Percentiles rank a stretch among this genome's conserved stretches.
Conservation (phyloP, 1,139 yeast species). For the Barnettozyma hawaiiensis region DNA sequence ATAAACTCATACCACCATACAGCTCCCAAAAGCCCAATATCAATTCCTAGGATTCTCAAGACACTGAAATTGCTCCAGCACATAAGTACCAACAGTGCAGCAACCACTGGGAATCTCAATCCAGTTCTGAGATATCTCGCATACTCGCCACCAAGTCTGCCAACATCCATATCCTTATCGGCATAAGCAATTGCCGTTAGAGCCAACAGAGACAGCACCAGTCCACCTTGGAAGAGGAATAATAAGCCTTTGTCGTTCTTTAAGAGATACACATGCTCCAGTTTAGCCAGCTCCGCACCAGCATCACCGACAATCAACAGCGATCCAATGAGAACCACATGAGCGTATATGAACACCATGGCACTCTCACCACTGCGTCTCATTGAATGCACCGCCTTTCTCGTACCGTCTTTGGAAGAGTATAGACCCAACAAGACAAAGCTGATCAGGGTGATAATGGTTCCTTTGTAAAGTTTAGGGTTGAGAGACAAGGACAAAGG, state of each 20-base stretch:
- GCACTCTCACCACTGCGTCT: conserved; percentile 47
- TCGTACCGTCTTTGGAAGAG: conserved; percentile 47
- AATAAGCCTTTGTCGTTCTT: conserved; percentile 21
- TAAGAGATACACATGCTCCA: conserved; percentile 9
- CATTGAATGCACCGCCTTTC: conserved; percentile 48
- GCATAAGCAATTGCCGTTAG: conserved; percentile 14
- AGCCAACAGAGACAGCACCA: conserved; percentile 15
- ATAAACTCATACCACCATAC: conserved; percentile 17
- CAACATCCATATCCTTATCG: conserved; percentile 16
- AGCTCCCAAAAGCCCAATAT: conserved; percentile 14
- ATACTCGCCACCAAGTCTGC: conserved; percentile 9
- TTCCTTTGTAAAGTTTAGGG: conserved; percentile 40
- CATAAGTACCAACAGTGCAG: conserved; percentile 4
- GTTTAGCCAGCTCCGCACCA: conserved; percentile 44
- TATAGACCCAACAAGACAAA: conserved; percentile 51
- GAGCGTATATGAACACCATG: conserved; percentile 42
- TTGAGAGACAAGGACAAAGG: conserved; percentile 47
- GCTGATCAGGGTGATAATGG: conserved; percentile 46
- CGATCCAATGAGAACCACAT: conserved; percentile 48
- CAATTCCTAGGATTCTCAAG: conserved; percentile 20
- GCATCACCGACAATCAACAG: conserved; percentile 58
- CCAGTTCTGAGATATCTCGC: conserved; percentile 18
- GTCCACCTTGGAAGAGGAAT: conserved; percentile 20
- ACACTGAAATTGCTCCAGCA: conserved; percentile 8
- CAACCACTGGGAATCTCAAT: conserved; percentile 20